Evolutionary conservation across 108 stramenopile genomes (phyloP), one percentile per base, ranked within the genome.

Genomic region (Conticribra weissflogii): DNA sequence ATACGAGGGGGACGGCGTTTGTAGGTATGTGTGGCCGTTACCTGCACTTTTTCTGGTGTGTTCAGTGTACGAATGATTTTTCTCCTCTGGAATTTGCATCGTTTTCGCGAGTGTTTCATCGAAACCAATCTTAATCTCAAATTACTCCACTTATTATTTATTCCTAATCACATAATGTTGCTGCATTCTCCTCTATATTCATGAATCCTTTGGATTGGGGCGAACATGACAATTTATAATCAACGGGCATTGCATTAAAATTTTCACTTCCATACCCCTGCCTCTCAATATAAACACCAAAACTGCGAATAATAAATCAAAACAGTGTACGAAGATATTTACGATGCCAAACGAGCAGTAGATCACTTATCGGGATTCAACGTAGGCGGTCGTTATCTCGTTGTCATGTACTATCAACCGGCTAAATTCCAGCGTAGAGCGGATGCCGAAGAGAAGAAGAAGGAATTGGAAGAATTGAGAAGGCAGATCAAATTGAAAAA

Each of bases 291-390:
- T n/a, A n/a, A n/a, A n/a, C n/a, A n/a, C n/a, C n/a, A n/a, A n/a
- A n/a, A n/a, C n/a, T n/a, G n/a, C n/a, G n/a, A n/a, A n/a, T n/a
- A n/a, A n/a, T n/a, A n/a, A n/a, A n/a, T n/a, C n/a, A 30, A 8
- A 2, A 23, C 25, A 73, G 72, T 94, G 0, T 94, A 91, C 56
- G 93, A 93, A 69, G 96, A 99, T 64, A 98, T 98, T 59, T 96
- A 94, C 67, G 99, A 99, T 78, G 99, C 99, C 54, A 98, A 98
- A 78, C 81, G 86, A 18, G 99, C 99, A 1, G 96, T 98, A 2
- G 98, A 98, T 78, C 95, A 98, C 68, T 68, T 99, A 22, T 83
- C 84, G 55, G 99, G 99, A 34, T 99, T 99, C 81, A 98, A 97
- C 72, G 98, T 99, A 2, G 96, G 97, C 45, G 99, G 98, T 5